These are phyloP conservation scores for Flaveria trinervia DNA, from an alignment of 129 eudicot species.

Conservation along the genomic window DNA sequence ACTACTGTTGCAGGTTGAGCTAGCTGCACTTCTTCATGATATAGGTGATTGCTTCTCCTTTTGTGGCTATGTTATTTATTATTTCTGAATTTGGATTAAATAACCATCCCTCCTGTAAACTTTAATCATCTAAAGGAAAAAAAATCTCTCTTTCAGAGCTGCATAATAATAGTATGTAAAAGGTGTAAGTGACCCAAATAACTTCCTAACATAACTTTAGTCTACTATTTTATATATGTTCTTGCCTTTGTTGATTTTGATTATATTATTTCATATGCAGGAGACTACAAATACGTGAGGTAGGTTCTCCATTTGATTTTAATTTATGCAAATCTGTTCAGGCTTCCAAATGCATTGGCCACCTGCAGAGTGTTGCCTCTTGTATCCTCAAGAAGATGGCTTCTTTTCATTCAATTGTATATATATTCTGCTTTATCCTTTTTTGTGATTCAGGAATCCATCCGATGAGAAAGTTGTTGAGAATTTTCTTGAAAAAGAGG, in stretches of 20 bases:
- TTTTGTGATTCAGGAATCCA: slow-evolving; percentile 53
- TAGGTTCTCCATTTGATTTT: slow-evolving; percentile 31
- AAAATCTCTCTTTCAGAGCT: background rate
- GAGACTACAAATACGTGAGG: slow-evolving; percentile 92
- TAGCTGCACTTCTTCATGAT: slow-evolving; percentile 98
- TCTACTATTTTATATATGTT: background rate
- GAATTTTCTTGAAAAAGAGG: slow-evolving; percentile 72
- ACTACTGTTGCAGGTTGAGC: slow-evolving; percentile 66
- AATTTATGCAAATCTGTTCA: background rate
- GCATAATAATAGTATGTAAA: background rate
- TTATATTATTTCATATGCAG: slow-evolving; percentile 50
- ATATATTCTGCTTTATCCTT: slow-evolving; percentile 16
- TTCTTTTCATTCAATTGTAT: background rate
- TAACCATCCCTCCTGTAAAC: slow-evolving; percentile 1
- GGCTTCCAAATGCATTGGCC: slow-evolving; percentile 13
- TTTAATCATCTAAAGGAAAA: background rate
- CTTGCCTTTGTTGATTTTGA: slow-evolving; percentile 34
- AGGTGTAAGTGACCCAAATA: background rate
- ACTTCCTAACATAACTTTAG: background rate
- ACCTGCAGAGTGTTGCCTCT: background rate
- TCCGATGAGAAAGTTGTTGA: slow-evolving; percentile 76
- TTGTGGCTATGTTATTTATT: slow-evolving; percentile 8
- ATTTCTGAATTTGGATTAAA: slow-evolving; percentile 9
- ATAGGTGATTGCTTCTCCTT: slow-evolving; percentile 51
- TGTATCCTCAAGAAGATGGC: slow-evolving; percentile 16